These are phyloP conservation scores for Phytophthora crassamura DNA, from an alignment of 352 stramenopile genomes.

Conservation along the genomic window DNA sequence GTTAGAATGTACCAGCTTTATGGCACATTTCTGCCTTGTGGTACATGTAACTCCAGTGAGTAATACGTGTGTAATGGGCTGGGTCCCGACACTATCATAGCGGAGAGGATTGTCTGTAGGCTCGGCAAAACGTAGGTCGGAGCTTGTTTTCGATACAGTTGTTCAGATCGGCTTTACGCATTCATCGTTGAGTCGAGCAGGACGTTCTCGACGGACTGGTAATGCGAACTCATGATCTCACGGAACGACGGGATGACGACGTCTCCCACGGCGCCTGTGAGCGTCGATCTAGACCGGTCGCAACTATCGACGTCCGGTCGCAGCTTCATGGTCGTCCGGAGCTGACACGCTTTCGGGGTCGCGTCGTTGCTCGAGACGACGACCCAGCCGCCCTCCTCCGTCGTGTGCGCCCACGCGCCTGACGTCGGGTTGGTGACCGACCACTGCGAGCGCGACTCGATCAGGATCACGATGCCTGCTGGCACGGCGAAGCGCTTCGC, in stretches of 20 bases:
- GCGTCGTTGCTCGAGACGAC: not conserved
- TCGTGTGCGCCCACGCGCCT: conserved; percentile 11
- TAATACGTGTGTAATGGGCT: no score
- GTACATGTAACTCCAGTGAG: no score
- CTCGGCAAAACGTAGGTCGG: no score
- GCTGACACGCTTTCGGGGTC: conserved; percentile 1
- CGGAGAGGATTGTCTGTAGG: no score
- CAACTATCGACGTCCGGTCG: not conserved
- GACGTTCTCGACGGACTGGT: conserved; percentile 34
- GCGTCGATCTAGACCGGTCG: not conserved
- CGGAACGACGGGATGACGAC: conserved; percentile 35
- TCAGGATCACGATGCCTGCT: conserved; percentile 11
- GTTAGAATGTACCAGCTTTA: no score
- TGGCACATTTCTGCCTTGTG: no score
- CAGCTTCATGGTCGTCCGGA: conserved; percentile 24
- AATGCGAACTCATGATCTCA: conserved; percentile 27
- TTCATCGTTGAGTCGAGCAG: conserved; percentile 33
- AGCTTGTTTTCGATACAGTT: no score
- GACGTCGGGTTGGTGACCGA: conserved; percentile 10
- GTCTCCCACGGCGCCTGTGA: conserved; percentile 21
- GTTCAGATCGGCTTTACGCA: no score
- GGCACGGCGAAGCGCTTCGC: conserved; percentile 12
- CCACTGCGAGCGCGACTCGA: conserved; percentile 21
- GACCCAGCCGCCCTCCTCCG: conserved; percentile 19
- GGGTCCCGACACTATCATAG: no score